Evolutionary conservation across 1,284 basidiomycete species (phyloP).

Genomic region (Hemileia vastatrix): DNA sequence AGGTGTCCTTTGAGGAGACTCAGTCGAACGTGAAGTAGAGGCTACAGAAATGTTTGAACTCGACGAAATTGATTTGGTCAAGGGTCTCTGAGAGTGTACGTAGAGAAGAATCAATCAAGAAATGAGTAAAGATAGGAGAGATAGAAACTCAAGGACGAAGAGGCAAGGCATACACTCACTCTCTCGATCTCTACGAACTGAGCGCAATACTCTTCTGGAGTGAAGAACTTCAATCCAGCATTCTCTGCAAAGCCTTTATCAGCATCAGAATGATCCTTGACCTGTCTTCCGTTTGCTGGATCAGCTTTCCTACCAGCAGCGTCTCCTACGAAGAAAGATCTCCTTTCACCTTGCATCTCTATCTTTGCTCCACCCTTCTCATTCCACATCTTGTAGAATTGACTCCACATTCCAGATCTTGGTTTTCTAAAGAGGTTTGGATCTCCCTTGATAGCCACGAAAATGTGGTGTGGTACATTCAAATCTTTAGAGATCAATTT

Average conservation of each 20-base stretch:
- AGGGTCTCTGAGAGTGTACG: too few relatives aligned
- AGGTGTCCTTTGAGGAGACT: too few relatives aligned
- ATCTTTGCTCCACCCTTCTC: background rate
- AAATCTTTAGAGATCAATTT: background rate
- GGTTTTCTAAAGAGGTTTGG: background rate
- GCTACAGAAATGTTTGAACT: too few relatives aligned
- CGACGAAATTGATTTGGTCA: too few relatives aligned
- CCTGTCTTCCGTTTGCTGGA: background rate
- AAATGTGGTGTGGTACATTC: background rate
- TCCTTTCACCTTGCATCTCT: background rate
- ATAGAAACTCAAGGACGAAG: background rate
- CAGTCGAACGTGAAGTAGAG: too few relatives aligned
- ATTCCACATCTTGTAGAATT: background rate
- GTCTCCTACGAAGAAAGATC: conserved; percentile 35
- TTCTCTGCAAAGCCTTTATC: conserved; percentile 37
- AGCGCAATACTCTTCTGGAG: conserved; percentile 35
- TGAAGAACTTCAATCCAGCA: conserved; percentile 30
- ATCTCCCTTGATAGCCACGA: background rate
- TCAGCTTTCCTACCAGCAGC: conserved; percentile 30
- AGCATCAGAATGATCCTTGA: conserved; percentile 31
- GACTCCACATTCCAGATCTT: background rate
- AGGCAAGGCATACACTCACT: conserved; percentile 18
- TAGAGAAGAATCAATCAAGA: too few relatives aligned
- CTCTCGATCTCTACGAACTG: background rate
- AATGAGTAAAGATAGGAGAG: too few relatives aligned